phyloP scores from a whole-genome alignment of 345 rosid genomes.

The Salix viminalis region DNA sequence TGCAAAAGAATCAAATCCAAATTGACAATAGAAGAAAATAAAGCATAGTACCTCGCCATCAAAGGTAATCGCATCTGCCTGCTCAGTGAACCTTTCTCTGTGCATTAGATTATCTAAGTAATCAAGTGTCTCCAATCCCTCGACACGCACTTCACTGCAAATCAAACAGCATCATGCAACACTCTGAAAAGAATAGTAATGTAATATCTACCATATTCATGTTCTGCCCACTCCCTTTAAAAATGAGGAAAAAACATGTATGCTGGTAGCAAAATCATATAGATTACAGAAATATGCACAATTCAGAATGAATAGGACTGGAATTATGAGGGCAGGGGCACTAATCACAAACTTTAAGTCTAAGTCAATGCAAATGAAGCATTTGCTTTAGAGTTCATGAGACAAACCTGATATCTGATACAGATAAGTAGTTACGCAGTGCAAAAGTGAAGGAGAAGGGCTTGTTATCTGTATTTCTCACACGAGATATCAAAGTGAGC shows the following conservation, averaged over 20 bases:
- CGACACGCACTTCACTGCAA: constrained; percentile 94
- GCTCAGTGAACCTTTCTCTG: constrained; percentile 82
- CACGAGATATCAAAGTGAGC: constrained; percentile 85
- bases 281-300: not conserved
- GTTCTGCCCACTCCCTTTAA: not conserved
- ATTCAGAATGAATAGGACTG: not conserved
- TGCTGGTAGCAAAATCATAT: not conserved
- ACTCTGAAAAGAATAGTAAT: constrained; percentile 9
- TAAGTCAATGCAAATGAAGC: constrained; percentile 3
- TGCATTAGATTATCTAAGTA: constrained; percentile 68
- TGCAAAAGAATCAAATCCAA: not conserved
- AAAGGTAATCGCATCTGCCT: constrained; percentile 93
- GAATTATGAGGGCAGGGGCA: not conserved
- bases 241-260: not conserved
- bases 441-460: constrained; percentile 78
- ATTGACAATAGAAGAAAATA: not conserved
- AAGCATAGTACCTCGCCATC: constrained; percentile 67
- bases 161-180: constrained; percentile 26
- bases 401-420: constrained; percentile 85
- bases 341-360: constrained; percentile 2
- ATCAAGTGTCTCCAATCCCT: constrained; percentile 97
- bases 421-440: constrained; percentile 65
- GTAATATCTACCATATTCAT: constrained; percentile 1
- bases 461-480: constrained; percentile 80
- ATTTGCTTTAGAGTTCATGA: constrained; percentile 4